Percentiles rank a stretch among this genome's conserved stretches.
Evolutionary conservation across 495 filamentous ascomycete species (phyloP).

Genomic region (Viridothelium virens): DNA sequence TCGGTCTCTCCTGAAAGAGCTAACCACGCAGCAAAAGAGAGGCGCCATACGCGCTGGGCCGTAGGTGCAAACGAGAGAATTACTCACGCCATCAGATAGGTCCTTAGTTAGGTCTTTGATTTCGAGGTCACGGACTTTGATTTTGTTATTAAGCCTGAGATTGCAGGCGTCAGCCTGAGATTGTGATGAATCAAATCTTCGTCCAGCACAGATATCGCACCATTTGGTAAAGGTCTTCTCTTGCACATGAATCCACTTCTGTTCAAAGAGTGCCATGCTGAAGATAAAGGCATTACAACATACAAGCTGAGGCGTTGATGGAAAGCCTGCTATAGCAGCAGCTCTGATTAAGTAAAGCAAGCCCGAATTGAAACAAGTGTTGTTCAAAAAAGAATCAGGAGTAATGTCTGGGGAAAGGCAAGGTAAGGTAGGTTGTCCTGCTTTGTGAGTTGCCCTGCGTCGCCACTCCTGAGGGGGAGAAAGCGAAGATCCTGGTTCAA

Average conservation of each 20-base stretch:
- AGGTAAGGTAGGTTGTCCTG: not conserved
- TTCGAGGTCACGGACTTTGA: constrained; percentile 62
- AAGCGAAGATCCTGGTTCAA: constrained; percentile 2
- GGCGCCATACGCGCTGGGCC: too few relatives aligned
- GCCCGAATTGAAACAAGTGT: not conserved
- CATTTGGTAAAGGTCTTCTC: constrained; percentile 99
- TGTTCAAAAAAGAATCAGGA: not conserved
- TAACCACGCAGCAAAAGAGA: too few relatives aligned
- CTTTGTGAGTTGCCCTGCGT: not conserved
- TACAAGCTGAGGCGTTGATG: not conserved
- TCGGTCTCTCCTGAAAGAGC: too few relatives aligned
- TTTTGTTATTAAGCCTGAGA: constrained; percentile 85
- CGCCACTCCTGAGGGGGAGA: not conserved
- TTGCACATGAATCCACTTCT: constrained; percentile 93
- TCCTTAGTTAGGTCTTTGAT: constrained; percentile 81
- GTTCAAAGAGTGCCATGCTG: constrained; percentile 59
- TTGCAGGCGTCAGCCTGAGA: not conserved
- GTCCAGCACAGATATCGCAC: constrained; percentile 40
- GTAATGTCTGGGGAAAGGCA: not conserved
- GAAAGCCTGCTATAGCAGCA: not conserved
- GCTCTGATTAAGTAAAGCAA: not conserved
- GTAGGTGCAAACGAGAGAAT: not conserved
- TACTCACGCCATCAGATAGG: constrained; percentile 83
- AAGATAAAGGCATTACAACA: constrained; percentile 2
- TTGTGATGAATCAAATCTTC: constrained; percentile 13